Percentiles rank a stretch among this genome's conserved stretches.
phyloP scores from a whole-genome alignment of 2,329 filamentous ascomycete species.

The Cladosporium colombiae region DNA sequence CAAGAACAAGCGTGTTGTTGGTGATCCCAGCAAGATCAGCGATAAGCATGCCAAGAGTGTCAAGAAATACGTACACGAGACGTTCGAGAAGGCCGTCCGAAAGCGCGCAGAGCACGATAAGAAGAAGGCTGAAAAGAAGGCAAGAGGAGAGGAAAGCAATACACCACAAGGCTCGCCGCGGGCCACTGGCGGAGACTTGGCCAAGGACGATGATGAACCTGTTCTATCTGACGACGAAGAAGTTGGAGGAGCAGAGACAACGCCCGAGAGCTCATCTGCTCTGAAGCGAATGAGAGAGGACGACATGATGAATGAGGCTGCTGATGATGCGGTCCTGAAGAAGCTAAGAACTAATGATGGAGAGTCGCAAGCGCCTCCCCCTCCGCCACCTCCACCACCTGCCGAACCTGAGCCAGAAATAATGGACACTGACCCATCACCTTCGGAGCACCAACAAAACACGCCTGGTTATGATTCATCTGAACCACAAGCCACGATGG shows the following conservation, averaged over 20 bases:
- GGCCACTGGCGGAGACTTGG: slow-evolving; percentile 25
- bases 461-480: slow-evolving; percentile 15
- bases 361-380: slow-evolving; percentile 38
- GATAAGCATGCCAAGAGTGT: slow-evolving; percentile 80
- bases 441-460: slow-evolving; percentile 13
- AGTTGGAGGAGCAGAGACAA: slow-evolving; percentile 29
- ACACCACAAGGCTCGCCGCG: slow-evolving; percentile 34
- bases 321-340: slow-evolving; percentile 33
- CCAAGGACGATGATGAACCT: slow-evolving; percentile 29
- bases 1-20: slow-evolving; percentile 78
- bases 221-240: slow-evolving; percentile 34
- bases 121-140: slow-evolving; percentile 57
- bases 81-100: slow-evolving; percentile 78
- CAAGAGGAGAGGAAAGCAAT: slow-evolving; percentile 30
- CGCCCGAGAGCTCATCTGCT: slow-evolving; percentile 29
- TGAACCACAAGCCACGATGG: slow-evolving; percentile 16
- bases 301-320: slow-evolving; percentile 38
- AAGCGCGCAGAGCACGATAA: slow-evolving; percentile 73
- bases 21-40: slow-evolving; percentile 74
- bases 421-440: slow-evolving; percentile 30
- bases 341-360: slow-evolving; percentile 34
- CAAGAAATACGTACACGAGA: slow-evolving; percentile 80
- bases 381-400: slow-evolving; percentile 45
- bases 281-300: slow-evolving; percentile 33
- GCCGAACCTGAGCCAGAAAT: slow-evolving; percentile 22